Evolutionary conservation across 148 eudicot genomes (phyloP), one percentile per base, ranked within the genome.

Genomic region (Camellia japonica): DNA sequence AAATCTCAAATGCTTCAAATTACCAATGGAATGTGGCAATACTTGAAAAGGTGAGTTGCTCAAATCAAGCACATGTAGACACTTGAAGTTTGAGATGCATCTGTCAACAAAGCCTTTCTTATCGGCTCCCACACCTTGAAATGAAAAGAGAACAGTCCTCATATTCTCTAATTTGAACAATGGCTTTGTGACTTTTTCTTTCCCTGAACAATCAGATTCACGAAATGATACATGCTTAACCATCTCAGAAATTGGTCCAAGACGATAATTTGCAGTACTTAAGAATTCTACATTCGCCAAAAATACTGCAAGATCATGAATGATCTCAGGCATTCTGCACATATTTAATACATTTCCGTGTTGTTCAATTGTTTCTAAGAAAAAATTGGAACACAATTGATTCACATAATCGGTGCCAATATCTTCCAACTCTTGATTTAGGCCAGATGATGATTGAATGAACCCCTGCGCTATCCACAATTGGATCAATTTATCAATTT

Each of bases 11-110:
- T 62, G 79, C 58, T 76, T 76, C 52, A 75, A 44, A 59, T 18
- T 61, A 76, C 70, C 69, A 46, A 63, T 19, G 56, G 79, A 76
- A 46, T 67, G 16, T 46, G 79, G n/a, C 54, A 76, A 76, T 2
- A n/a, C 15, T 7, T 18, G 16, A 63, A 63, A 62, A n/a, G 6
- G 0, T 42, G 69, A 62, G 5, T 62, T 4, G 10, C 16, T 49
- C 1, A 76, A 3, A 62, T 63, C 41, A 23, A 76, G 46, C 14
- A 61, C 9, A 4, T 70, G 58, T 59, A 76, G 14, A 5, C 15
- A 62, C 58, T 76, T 76, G 52, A 62, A 76, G 6, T 44, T 62
- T 9, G 79, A 62, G 66, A 76, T 61, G 42, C 56, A 62, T 46
- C 58, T 76, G 11, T 60, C 4, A 47, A 76, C 14, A 8, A 76